phyloP scores from a whole-genome alignment of 176 grass and related monocot species.

The Pontederia crassipes region DNA sequence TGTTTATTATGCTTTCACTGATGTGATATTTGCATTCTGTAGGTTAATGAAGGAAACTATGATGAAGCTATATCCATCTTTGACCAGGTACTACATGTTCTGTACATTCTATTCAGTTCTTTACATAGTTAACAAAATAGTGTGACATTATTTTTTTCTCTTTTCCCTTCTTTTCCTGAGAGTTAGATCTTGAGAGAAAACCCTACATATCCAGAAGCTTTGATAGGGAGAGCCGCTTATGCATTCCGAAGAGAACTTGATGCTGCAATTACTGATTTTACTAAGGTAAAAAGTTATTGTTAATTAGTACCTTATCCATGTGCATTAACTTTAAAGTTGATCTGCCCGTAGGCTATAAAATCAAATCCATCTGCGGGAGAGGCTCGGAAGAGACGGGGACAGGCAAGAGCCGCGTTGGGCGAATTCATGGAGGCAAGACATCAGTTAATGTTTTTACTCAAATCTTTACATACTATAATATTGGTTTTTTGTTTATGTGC shows the following conservation, averaged over 20 bases:
- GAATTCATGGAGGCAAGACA: slow-evolving; percentile 63
- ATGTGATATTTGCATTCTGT: slow-evolving; percentile 22
- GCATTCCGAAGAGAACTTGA: slow-evolving; percentile 97
- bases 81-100: slow-evolving; percentile 59
- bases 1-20: neutral
- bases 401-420: slow-evolving; percentile 95
- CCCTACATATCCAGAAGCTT: slow-evolving; percentile 89
- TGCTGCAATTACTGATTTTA: slow-evolving; percentile 96
- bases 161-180: neutral
- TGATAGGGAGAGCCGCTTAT: slow-evolving; percentile 98
- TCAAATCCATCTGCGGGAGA: slow-evolving; percentile 75
- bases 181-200: slow-evolving; percentile 83
- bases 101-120: slow-evolving; percentile 5
- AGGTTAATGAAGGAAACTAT: slow-evolving; percentile 99
- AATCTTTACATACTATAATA: neutral
- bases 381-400: slow-evolving; percentile 93
- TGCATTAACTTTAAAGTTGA: neutral
- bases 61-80: slow-evolving; percentile 91
- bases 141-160: slow-evolving; percentile 10
- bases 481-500: neutral
- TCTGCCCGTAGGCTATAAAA: slow-evolving; percentile 70
- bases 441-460: neutral
- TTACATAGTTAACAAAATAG: slow-evolving; percentile 6
- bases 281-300: slow-evolving; percentile 47
- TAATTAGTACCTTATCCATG: neutral